Evolutionary conservation across 768 basidiomycete genomes (phyloP).

Genomic region (Leucocoprinus birnbaumii): DNA sequence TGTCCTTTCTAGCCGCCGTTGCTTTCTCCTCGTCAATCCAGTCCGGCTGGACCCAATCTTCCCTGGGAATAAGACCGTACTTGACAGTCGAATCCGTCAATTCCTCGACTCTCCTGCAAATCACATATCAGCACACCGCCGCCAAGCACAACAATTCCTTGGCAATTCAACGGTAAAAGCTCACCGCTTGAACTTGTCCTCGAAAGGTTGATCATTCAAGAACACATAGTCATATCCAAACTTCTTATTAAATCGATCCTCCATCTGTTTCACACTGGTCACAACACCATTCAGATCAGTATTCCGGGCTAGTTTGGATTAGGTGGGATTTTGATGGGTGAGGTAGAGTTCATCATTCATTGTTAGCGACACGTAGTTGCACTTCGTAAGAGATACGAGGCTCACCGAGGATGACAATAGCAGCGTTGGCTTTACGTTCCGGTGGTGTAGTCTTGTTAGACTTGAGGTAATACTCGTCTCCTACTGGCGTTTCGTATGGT

Average conservation of each 20-base stretch:
- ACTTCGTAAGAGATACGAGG: background rate
- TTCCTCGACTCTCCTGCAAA: constrained; percentile 44
- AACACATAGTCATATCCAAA: constrained; percentile 85
- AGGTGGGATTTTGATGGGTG: too few species aligned
- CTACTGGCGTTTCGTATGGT: constrained; percentile 56
- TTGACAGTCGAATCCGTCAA: constrained; percentile 63
- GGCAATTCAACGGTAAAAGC: constrained; percentile 16
- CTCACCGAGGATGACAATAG: constrained; percentile 72
- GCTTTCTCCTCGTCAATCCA: constrained; percentile 81
- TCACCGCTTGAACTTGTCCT: constrained; percentile 68
- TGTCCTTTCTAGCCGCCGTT: constrained; percentile 55
- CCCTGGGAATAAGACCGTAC: constrained; percentile 76
- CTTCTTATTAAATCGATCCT: constrained; percentile 89
- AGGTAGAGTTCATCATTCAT: background rate
- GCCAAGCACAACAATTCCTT: background rate
- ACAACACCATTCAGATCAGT: constrained; percentile 57
- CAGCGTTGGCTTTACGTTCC: constrained; percentile 75
- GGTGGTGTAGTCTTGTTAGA: constrained; percentile 32
- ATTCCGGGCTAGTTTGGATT: constrained; percentile 65
- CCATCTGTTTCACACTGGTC: constrained; percentile 71
- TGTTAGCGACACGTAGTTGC: too few species aligned
- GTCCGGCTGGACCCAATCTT: constrained; percentile 80
- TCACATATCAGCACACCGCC: background rate
- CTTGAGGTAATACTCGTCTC: constrained; percentile 53
- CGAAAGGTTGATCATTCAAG: constrained; percentile 79